Evolutionary conservation across 169 alveolate species (phyloP).

Genomic region (Plasmodium gallinaceum): DNA sequence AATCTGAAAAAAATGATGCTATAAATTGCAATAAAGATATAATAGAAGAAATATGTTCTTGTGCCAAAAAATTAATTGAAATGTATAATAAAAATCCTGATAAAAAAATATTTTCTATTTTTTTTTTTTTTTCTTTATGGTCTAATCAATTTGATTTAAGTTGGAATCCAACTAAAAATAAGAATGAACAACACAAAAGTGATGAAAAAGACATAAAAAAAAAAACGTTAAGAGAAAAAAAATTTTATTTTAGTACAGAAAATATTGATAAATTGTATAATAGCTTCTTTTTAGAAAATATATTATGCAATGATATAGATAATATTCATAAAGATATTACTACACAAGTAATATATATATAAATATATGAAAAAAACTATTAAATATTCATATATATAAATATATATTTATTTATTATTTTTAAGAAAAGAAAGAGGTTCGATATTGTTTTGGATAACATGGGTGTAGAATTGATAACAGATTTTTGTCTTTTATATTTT

Average conservation of each 20-base stretch:
- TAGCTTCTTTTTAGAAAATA: slow-evolving; percentile 39
- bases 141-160: slow-evolving; percentile 66
- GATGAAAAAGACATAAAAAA: slow-evolving; percentile 60
- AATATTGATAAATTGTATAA: slow-evolving; percentile 32
- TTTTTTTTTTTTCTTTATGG: slow-evolving; percentile 62
- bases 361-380: not conserved
- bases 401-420: not conserved
- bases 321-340: slow-evolving; percentile 27
- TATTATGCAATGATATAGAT: slow-evolving; percentile 22
- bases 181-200: slow-evolving; percentile 6
- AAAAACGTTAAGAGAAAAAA: slow-evolving; percentile 35
- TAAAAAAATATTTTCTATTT: slow-evolving; percentile 29
- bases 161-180: slow-evolving; percentile 69
- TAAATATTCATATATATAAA: not conserved
- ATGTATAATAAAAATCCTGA: slow-evolving; percentile 27
- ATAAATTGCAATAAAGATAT: slow-evolving; percentile 21
- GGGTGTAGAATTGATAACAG: slow-evolving; percentile 65
- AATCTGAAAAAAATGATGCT: slow-evolving; percentile 51
- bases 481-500: slow-evolving; percentile 46
- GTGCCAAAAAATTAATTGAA: slow-evolving; percentile 37
- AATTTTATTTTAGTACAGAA: slow-evolving; percentile 34
- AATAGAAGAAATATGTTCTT: slow-evolving; percentile 62
- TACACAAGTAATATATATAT: slow-evolving; percentile 9
- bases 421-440: slow-evolving; percentile 29
- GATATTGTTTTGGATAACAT: slow-evolving; percentile 71